Conservation (phyloP, 371 early-diverging fungal genomes). For the Syncephalis fuscata region DNA sequence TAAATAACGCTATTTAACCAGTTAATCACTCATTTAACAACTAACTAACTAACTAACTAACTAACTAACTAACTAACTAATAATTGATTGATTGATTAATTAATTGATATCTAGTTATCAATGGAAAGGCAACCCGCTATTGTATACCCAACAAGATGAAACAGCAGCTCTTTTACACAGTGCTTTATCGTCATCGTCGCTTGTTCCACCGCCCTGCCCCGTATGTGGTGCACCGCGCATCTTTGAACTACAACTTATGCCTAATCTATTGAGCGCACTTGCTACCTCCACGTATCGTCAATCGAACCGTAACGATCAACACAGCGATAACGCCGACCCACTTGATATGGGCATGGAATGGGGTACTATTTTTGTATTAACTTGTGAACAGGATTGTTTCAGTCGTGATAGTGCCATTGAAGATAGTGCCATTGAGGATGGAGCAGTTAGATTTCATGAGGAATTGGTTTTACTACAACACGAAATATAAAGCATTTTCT, state of each 20-base stretch:
- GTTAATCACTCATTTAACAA: not conserved
- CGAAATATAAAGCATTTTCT: slow-evolving; percentile 17
- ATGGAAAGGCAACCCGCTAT: slow-evolving; percentile 48
- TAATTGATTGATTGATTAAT: too few relatives aligned
- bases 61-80: not conserved
- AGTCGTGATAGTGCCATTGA: slow-evolving; percentile 7
- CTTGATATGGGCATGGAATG: slow-evolving; percentile 80
- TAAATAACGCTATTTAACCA: too few relatives aligned
- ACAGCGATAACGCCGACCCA: slow-evolving; percentile 19
- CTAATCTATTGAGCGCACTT: slow-evolving; percentile 54
- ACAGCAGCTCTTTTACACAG: slow-evolving; percentile 18
- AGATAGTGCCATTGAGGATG: slow-evolving; percentile 8
- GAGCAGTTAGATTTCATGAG: slow-evolving; percentile 30
- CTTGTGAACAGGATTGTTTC: slow-evolving; percentile 65
- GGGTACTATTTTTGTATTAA: slow-evolving; percentile 74
- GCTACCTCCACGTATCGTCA: slow-evolving; percentile 13
- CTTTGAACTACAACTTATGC: slow-evolving; percentile 90
- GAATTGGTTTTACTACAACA: slow-evolving; percentile 50
- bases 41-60: not conserved
- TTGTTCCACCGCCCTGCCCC: slow-evolving; percentile 30
- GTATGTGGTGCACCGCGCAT: slow-evolving; percentile 57
- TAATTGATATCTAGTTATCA: slow-evolving; percentile 30
- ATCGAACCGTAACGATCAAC: slow-evolving; percentile 11
- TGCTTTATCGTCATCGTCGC: slow-evolving; percentile 10
- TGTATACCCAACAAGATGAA: slow-evolving; percentile 35